Evolutionary conservation across 1,284 basidiomycete species (phyloP).

Genomic region (Hymenochaete sp.): DNA sequence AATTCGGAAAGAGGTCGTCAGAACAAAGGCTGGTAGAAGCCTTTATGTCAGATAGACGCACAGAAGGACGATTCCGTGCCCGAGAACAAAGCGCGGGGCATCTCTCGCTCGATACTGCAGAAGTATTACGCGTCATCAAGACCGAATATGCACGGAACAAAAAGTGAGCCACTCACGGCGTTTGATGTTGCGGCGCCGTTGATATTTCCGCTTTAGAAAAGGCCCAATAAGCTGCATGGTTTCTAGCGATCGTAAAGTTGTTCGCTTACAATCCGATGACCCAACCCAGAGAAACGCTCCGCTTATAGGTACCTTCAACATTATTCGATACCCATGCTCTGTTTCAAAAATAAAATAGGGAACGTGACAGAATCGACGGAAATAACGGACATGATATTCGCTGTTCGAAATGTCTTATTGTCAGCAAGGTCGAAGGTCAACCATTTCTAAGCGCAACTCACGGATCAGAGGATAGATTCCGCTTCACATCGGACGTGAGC

Average conservation of each 20-base stretch:
- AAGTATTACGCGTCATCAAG: constrained; percentile 8
- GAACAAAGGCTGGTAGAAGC: too few relatives aligned
- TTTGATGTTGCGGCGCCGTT: constrained; percentile 42
- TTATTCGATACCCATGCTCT: constrained; percentile 67
- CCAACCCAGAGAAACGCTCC: constrained; percentile 64
- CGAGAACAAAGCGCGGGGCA: constrained; percentile 61
- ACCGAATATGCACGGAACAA: neutral
- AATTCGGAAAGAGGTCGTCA: too few relatives aligned
- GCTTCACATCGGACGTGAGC: constrained; percentile 25
- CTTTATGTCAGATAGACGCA: too few relatives aligned
- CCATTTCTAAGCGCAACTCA: too few relatives aligned
- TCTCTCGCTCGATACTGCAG: constrained; percentile 54
- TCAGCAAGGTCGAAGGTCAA: neutral
- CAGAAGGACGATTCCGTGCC: constrained; percentile 60
- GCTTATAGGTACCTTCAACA: constrained; percentile 68
- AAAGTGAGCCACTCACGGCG: constrained; percentile 26
- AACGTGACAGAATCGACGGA: neutral
- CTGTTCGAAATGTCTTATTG: constrained; percentile 24
- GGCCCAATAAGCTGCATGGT: neutral
- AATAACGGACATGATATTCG: constrained; percentile 50
- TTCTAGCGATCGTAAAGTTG: neutral
- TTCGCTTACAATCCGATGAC: constrained; percentile 40
- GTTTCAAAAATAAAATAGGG: constrained; percentile 2
- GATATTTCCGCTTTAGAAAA: constrained; percentile 32
- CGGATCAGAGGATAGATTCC: constrained; percentile 66